Evolutionary conservation across 2,329 filamentous ascomycete species (phyloP), one percentile per base, ranked within the genome.

Genomic region (Aspergillus persii): DNA sequence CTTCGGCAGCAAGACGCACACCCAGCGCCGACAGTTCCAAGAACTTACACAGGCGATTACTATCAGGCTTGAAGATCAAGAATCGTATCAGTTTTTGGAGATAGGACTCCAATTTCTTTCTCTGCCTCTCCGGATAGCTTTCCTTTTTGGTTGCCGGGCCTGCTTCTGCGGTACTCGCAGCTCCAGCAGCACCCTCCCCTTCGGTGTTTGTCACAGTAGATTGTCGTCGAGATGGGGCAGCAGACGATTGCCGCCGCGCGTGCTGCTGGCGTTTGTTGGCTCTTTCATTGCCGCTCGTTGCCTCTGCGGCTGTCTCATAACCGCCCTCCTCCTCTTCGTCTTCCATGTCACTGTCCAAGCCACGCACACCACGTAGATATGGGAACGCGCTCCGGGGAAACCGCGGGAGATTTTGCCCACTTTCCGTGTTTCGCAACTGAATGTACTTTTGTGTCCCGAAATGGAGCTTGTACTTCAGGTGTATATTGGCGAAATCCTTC

Each of bases 1-100:
- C 93, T 76, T 99, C 96, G 0, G 94, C 92, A 27, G 95, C 95
- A 53, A 99, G 84, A 51, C 96, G 88, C 53, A 99, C 92, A 26
- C 95, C 95, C 4, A 99, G 82, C 0, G 96, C 94, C 23, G 95
- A 99, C 8, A 99, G 81, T 73, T 99, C 95, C 2, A 99, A 81
- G 73, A 99, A 99, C 64, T 96, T 95, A 78, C 95, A 99, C 3
- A 99, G 81, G 8, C 95, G 87, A 70, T 97, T 98, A 77, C 92
- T 97, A 75, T 98, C 94, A 6, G 95, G 88, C 50, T 94, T 87
- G 78, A 99, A 99, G 77, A 99, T 98, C 68, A 99, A 86, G 85
- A 94, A 98, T 56, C 91, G 88, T 61, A 98, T 94, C 87, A 98
- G 92, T 69, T 94, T 90, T 64, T 94, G 91, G 23, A 99, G 80